These are phyloP conservation scores for Crucibulum laeve DNA, from an alignment of 768 basidiomycete species.

Conservation along the genomic window DNA sequence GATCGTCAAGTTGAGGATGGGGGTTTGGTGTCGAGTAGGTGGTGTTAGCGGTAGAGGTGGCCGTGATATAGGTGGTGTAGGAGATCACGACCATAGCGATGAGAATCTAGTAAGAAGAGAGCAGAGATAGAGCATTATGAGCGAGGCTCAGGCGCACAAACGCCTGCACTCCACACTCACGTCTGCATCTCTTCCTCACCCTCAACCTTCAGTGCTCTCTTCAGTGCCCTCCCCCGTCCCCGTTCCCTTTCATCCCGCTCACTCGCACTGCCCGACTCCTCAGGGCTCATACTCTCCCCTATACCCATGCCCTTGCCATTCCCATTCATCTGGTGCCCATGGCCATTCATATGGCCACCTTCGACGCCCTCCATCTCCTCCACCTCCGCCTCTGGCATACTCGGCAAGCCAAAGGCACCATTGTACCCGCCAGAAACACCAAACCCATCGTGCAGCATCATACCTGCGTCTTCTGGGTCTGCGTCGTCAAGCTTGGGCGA, in stretches of 20 bases:
- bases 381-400: constrained; percentile 24
- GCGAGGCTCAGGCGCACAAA: no score
- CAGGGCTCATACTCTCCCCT: constrained; percentile 12
- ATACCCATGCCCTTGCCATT: constrained; percentile 14
- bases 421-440: not conserved
- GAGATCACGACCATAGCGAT: no score
- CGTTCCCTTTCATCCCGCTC: constrained; percentile 4
- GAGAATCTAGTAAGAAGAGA: no score
- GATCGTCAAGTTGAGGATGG: no score
- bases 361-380: constrained; percentile 9
- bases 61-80: no score
- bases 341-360: no score
- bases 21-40: no score
- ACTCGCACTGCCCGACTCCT: constrained; percentile 1
- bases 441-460: constrained; percentile 17
- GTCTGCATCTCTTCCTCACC: not conserved
- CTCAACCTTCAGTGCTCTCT: not conserved
- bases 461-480: constrained; percentile 9
- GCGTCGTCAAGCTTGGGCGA: not conserved
- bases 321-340: no score
- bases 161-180: constrained; percentile 10
- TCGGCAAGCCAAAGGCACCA: constrained; percentile 19
- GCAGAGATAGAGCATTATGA: no score
- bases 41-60: no score
- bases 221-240: constrained; percentile 3